These are phyloP conservation scores for Pulveroboletus ravenelii DNA, from an alignment of 768 basidiomycete species.

Conservation along the genomic window DNA sequence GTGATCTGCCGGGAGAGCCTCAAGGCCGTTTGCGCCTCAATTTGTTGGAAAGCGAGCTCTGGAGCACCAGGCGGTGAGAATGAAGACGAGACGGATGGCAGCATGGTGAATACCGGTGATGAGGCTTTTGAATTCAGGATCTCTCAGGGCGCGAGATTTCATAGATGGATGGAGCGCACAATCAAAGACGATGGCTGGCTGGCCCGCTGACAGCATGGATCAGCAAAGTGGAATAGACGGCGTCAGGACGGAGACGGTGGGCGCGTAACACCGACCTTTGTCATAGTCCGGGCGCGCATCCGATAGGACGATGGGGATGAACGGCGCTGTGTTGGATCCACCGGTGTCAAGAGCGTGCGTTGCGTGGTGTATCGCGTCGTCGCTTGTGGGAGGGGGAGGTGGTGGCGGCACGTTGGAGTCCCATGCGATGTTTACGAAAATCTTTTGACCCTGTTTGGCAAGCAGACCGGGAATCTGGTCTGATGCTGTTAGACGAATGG, in stretches of 20 bases:
- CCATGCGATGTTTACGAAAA: slow-evolving; percentile 76
- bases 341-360: slow-evolving; percentile 48
- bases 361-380: slow-evolving; percentile 55
- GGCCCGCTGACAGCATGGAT: slow-evolving; percentile 49
- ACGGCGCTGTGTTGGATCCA: slow-evolving; percentile 39
- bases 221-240: not conserved
- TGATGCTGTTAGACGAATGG: slow-evolving; percentile 17
- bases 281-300: slow-evolving; percentile 58
- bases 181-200: slow-evolving; percentile 67
- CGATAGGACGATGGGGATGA: slow-evolving; percentile 69
- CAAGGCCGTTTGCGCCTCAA: slow-evolving; percentile 58
- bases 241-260: slow-evolving; percentile 1
- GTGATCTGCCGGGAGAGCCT: slow-evolving; percentile 62
- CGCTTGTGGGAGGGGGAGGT: slow-evolving; percentile 55
- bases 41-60: slow-evolving; percentile 68
- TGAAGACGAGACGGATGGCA: not conserved
- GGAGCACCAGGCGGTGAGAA: slow-evolving; percentile 6
- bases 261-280: slow-evolving; percentile 49
- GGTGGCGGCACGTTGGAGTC: slow-evolving; percentile 65
- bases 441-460: slow-evolving; percentile 49
- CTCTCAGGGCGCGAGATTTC: slow-evolving; percentile 53
- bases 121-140: slow-evolving; percentile 64
- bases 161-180: slow-evolving; percentile 59
- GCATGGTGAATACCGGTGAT: slow-evolving; percentile 48
- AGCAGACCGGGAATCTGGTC: slow-evolving; percentile 2